A percentile compares a stretch with the other conserved stretches of the same genome.
Evolutionary conservation across 495 filamentous ascomycete genomes (phyloP).

Genomic region (Xylaria telfairii): DNA sequence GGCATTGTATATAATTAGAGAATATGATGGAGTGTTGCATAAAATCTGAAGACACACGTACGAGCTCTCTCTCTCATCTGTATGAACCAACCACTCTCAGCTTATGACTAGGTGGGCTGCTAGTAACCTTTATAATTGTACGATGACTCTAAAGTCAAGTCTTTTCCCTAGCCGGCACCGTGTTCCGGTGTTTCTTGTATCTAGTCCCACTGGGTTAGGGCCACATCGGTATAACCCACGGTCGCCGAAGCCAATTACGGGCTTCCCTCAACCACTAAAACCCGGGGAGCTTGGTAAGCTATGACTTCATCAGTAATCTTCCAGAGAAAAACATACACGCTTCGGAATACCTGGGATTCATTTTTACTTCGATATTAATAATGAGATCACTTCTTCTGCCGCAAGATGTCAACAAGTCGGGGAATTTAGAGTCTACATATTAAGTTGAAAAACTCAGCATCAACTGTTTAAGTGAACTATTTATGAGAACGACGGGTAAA

Average conservation of each 20-base stretch:
- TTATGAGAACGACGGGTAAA: not conserved
- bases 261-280: not conserved
- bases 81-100: not conserved
- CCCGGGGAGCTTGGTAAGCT: not conserved
- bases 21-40: no score
- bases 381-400: not conserved
- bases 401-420: not conserved
- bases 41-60: not conserved
- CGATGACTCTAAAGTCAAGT: not conserved
- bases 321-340: not conserved
- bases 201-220: not conserved
- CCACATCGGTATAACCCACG: not conserved
- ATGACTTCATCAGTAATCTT: not conserved
- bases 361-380: not conserved
- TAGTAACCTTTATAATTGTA: not conserved
- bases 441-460: not conserved
- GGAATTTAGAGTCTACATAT: not conserved
- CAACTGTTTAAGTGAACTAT: not conserved
- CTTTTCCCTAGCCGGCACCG: not conserved
- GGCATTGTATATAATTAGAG: not conserved
- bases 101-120: not conserved
- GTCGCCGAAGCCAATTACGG: slow-evolving; percentile 7
- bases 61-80: not conserved
- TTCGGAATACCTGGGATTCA: not conserved
- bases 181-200: not conserved